Conservation (phyloP, 1,284 basidiomycete species). For the Sparassis latifolia region DNA sequence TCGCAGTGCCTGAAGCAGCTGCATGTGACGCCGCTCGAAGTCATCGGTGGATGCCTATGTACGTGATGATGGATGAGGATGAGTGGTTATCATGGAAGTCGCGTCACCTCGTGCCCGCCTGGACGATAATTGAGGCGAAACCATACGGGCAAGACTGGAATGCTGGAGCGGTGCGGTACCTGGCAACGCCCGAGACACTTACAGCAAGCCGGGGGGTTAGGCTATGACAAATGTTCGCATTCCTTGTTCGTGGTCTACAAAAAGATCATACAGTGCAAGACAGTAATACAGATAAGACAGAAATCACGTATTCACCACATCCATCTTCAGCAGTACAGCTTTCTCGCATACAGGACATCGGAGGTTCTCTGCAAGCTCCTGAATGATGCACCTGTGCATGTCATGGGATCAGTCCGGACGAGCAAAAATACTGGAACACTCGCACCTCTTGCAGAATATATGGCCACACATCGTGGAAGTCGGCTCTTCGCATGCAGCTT, state of each 20-base stretch:
- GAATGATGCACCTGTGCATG: constrained; percentile 14
- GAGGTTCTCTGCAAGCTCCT: constrained; percentile 11
- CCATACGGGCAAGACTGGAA: neutral
- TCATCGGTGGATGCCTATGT: too few relatives aligned
- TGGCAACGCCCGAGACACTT: neutral
- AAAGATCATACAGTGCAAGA: neutral
- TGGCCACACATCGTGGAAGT: constrained; percentile 25
- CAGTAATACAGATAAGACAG: neutral
- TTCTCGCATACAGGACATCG: constrained; percentile 18
- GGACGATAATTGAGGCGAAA: too few relatives aligned
- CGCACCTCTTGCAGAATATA: constrained; percentile 14
- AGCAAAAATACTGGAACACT: neutral
- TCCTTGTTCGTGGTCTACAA: too few relatives aligned
- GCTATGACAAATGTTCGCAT: too few relatives aligned
- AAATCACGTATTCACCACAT: constrained; percentile 1
- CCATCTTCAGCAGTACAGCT: constrained; percentile 13
- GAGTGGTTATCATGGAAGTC: too few relatives aligned
- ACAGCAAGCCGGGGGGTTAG: neutral
- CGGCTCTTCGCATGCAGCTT: constrained; percentile 20
- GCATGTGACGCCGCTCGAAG: too few relatives aligned
- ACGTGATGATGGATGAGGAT: too few relatives aligned
- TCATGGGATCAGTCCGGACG: neutral
- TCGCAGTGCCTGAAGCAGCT: too few relatives aligned
- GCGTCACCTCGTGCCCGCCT: too few relatives aligned
- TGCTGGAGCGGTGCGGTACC: neutral